phyloP scores from a whole-genome alignment of 169 alveolate species.

The Perkinsus marinus region DNA sequence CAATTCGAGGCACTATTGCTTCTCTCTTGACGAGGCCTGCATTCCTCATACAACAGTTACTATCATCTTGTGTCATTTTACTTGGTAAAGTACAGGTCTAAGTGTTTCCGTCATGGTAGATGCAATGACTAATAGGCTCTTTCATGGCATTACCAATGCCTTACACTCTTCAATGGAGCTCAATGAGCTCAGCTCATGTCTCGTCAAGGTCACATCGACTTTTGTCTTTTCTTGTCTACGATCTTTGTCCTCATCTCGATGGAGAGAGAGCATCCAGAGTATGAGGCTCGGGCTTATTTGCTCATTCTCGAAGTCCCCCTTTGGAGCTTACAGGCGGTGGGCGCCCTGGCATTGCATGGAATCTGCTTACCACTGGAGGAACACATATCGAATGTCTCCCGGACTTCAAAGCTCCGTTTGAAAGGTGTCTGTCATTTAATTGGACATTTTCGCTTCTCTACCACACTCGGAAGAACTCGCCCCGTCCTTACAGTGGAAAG shows the following conservation, averaged over 20 bases:
- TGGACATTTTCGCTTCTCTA: neutral
- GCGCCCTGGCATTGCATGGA: neutral
- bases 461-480: neutral
- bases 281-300: neutral
- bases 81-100: neutral
- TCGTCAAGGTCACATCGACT: neutral
- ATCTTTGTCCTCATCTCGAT: neutral
- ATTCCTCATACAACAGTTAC: neutral
- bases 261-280: neutral
- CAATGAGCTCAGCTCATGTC: no score
- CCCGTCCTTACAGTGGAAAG: neutral
- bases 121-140: neutral
- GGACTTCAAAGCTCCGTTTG: neutral
- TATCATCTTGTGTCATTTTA: neutral
- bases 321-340: neutral
- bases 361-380: no score
- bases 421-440: neutral
- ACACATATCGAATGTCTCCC: no score
- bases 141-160: neutral
- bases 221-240: neutral
- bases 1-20: neutral
- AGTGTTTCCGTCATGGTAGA: neutral
- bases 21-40: neutral
- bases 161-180: neutral
- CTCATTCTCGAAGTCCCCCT: neutral